Evolutionary conservation across 805 yeast genomes (phyloP).

Genomic region (Barnettozyma californica): DNA sequence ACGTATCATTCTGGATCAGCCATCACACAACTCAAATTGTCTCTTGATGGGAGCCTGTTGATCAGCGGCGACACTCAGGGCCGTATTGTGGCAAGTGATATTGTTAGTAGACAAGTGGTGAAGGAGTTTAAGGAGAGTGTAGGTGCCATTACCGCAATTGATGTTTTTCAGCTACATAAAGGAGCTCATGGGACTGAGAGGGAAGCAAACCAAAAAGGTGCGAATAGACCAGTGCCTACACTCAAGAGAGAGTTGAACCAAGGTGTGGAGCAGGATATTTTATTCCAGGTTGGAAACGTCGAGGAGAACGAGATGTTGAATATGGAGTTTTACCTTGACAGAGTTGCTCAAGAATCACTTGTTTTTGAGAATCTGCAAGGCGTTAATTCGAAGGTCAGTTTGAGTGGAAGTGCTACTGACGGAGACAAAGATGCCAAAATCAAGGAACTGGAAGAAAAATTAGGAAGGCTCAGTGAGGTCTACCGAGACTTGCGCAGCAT

Average conservation of each 20-base stretch:
- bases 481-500: conserved; percentile 52
- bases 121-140: conserved; percentile 42
- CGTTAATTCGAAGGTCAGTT: conserved; percentile 34
- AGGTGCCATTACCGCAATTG: conserved; percentile 16
- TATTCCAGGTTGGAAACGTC: conserved; percentile 27
- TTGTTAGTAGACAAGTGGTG: conserved; percentile 61
- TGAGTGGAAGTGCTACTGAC: conserved; percentile 10
- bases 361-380: conserved; percentile 41
- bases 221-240: conserved; percentile 44
- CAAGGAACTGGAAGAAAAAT: conserved; percentile 37
- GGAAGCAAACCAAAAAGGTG: conserved; percentile 6
- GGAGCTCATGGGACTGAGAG: conserved; percentile 12
- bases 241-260: conserved; percentile 56
- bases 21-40: conserved; percentile 51
- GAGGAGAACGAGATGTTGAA: conserved; percentile 28
- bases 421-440: conserved; percentile 27
- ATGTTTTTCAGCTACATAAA: conserved; percentile 11
- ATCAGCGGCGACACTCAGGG: conserved; percentile 76
- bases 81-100: conserved; percentile 59
- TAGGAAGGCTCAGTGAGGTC: conserved; percentile 49
- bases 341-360: conserved; percentile 46
- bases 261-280: conserved; percentile 39
- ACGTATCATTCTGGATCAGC: conserved; percentile 40
- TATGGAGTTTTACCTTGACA: conserved; percentile 44
- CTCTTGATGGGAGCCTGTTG: conserved; percentile 70